These are phyloP conservation scores for Sclerotinia nivalis DNA, from an alignment of 2,329 filamentous ascomycete species.

Conservation along the genomic window DNA sequence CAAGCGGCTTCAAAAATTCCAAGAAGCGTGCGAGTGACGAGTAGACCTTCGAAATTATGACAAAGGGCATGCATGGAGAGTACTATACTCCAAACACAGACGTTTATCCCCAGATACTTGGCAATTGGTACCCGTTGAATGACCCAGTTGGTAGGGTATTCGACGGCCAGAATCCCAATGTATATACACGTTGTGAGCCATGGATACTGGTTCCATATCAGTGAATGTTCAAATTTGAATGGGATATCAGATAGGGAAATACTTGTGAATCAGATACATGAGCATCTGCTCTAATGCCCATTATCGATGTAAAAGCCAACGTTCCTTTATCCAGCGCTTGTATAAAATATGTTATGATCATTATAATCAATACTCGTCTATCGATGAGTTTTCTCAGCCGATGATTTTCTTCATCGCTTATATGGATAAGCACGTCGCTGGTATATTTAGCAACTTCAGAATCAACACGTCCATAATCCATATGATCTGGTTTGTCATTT, in stretches of 20 bases:
- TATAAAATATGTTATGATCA: conserved; percentile 60
- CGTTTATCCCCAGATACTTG: conserved; percentile 19
- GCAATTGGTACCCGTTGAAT: conserved; percentile 30
- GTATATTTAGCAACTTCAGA: conserved; percentile 71
- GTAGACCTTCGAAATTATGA: conserved; percentile 59
- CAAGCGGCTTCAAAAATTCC: conserved; percentile 68
- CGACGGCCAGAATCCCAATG: conserved; percentile 39
- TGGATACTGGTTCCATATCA: conserved; percentile 28
- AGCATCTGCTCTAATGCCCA: conserved; percentile 35
- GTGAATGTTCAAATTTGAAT: conserved; percentile 48
- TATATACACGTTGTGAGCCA: conserved; percentile 39
- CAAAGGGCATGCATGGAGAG: conserved; percentile 39
- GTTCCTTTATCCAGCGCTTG: conserved; percentile 44
- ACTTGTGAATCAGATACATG: conserved; percentile 53
- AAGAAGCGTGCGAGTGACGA: conserved; percentile 65
- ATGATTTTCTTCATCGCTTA: conserved; percentile 59
- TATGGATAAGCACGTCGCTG: conserved; percentile 54
- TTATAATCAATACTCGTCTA: conserved; percentile 64
- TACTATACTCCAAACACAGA: conserved; percentile 20
- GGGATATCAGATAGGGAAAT: conserved; percentile 51
- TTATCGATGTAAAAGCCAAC: conserved; percentile 37
- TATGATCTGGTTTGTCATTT: conserved; percentile 46
- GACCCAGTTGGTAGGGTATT: conserved; percentile 45
- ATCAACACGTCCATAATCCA: conserved; percentile 63
- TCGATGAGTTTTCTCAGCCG: conserved; percentile 67